Evolutionary conservation across 2,329 filamentous ascomycete genomes (phyloP).

Genomic region (Fusarium poae): DNA sequence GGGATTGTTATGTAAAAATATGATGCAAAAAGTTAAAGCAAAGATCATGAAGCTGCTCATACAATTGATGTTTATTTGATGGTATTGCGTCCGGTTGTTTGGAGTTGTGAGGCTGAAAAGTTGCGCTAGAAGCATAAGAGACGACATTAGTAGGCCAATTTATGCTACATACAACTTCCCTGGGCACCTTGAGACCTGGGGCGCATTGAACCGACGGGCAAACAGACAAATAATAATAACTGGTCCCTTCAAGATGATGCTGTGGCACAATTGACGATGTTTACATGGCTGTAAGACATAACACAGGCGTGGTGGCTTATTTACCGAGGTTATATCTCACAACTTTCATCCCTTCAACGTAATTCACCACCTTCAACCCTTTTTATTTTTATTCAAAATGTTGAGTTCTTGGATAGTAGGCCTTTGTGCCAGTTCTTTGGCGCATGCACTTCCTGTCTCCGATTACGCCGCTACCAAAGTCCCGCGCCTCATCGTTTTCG

Average conservation of each 20-base stretch:
- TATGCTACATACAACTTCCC: too few species aligned
- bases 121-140: too few species aligned
- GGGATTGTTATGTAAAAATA: conserved; percentile 36
- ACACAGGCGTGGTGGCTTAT: conserved; percentile 5
- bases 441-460: neutral
- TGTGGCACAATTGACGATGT: conserved; percentile 8
- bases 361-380: neutral
- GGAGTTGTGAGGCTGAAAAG: neutral
- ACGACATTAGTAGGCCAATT: too few species aligned
- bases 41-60: neutral
- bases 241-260: neutral
- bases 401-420: neutral
- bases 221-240: neutral
- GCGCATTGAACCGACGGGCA: neutral
- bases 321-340: conserved; percentile 12
- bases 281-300: conserved; percentile 23
- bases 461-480: neutral
- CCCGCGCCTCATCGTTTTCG: conserved; percentile 30
- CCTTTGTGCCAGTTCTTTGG: neutral
- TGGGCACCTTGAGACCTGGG: too few species aligned
- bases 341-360: conserved; percentile 11
- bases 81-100: neutral
- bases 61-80: neutral
- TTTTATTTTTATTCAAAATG: neutral
- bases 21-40: conserved; percentile 26